Evolutionary conservation across 768 basidiomycete species (phyloP).

Genomic region (Russula foetens): DNA sequence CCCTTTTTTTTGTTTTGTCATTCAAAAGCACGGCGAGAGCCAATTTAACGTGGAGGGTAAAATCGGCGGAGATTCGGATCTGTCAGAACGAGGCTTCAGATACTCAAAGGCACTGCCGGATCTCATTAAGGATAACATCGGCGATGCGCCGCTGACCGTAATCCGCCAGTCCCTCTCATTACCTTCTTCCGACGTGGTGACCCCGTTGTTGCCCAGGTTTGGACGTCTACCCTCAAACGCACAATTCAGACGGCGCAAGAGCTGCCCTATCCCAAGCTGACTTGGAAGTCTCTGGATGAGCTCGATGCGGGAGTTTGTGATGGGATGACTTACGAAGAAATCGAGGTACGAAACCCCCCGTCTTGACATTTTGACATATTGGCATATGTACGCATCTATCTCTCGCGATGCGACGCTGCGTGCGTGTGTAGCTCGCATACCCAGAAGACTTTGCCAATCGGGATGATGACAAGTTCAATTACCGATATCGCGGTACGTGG

Average conservation of each 20-base stretch:
- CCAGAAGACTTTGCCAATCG: constrained; percentile 98
- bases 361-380: neutral
- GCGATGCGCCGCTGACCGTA: constrained; percentile 80
- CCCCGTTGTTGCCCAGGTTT: constrained; percentile 49
- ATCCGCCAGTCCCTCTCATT: constrained; percentile 18
- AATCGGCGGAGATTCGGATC: constrained; percentile 92
- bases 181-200: neutral
- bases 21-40: constrained; percentile 89
- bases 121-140: constrained; percentile 85
- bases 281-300: constrained; percentile 98
- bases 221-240: constrained; percentile 95
- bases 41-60: constrained; percentile 94
- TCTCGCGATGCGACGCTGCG: too few species aligned
- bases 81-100: constrained; percentile 76
- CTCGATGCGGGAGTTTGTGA: constrained; percentile 99
- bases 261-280: constrained; percentile 83
- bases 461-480: constrained; percentile 99
- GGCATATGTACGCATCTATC: neutral
- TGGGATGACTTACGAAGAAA: constrained; percentile 99
- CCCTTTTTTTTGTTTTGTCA: constrained; percentile 1
- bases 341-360: constrained; percentile 52
- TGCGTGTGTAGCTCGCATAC: constrained; percentile 61
- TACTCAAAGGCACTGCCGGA: constrained; percentile 84
- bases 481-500: constrained; percentile 72
- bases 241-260: constrained; percentile 85